A percentile compares a stretch with the other conserved stretches of the same genome.
Conservation (phyloP, 768 basidiomycete genomes). For the Krasilnikovozyma curviuscula region DNA sequence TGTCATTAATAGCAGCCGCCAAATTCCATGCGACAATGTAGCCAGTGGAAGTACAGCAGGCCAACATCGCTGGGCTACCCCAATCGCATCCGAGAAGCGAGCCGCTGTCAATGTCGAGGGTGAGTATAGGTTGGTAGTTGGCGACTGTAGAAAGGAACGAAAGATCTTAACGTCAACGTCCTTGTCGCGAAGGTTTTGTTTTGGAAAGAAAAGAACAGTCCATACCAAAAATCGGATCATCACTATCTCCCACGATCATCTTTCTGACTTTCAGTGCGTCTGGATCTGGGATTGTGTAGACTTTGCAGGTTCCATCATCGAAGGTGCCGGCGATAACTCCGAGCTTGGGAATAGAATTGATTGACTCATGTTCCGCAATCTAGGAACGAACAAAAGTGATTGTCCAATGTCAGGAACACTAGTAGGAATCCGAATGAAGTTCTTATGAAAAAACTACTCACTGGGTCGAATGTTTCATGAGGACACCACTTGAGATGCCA, state of each 20-base stretch:
- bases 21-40: slow-evolving; percentile 16
- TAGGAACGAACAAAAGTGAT: too few relatives aligned
- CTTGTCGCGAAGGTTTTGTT: too few relatives aligned
- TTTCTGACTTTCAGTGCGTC: slow-evolving; percentile 28
- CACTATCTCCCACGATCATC: not conserved
- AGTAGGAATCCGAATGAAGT: too few relatives aligned
- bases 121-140: too few relatives aligned
- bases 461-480: slow-evolving; percentile 51
- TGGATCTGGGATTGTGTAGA: slow-evolving; percentile 67
- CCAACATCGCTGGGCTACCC: too few relatives aligned
- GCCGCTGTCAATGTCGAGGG: too few relatives aligned
- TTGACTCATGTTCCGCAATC: too few relatives aligned
- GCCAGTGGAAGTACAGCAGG: slow-evolving; percentile 19
- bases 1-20: slow-evolving; percentile 13
- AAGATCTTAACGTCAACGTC: too few relatives aligned
- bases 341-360: slow-evolving; percentile 34
- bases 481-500: slow-evolving; percentile 86
- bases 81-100: too few relatives aligned
- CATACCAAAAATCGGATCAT: slow-evolving; percentile 15
- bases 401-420: too few relatives aligned
- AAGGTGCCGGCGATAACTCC: slow-evolving; percentile 72
- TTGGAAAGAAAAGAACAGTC: too few relatives aligned
- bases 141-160: too few relatives aligned
- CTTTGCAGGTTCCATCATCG: slow-evolving; percentile 61
- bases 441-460: slow-evolving; percentile 23